These are phyloP conservation scores for Colletotrichum limetticola DNA, from an alignment of 2,329 filamentous ascomycete species.

Conservation along the genomic window DNA sequence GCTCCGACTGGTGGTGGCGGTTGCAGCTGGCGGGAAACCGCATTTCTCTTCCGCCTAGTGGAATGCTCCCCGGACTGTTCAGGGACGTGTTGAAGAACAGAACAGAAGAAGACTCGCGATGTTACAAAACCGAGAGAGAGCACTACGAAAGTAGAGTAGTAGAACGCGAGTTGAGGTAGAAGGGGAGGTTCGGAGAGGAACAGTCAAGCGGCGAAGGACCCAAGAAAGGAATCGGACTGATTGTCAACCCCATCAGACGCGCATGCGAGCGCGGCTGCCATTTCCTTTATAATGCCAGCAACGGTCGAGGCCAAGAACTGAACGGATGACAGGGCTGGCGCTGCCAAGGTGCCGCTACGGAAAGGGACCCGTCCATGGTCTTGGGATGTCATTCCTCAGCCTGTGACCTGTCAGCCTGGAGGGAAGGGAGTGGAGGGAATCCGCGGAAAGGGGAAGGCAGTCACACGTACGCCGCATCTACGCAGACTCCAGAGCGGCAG, in stretches of 20 bases:
- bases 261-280: slow-evolving; percentile 19
- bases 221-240: neutral
- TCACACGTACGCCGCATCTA: neutral
- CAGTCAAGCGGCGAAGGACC: neutral
- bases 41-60: slow-evolving; percentile 25
- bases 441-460: neutral
- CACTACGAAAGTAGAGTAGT: neutral
- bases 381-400: slow-evolving; percentile 24
- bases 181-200: neutral
- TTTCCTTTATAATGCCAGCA: slow-evolving; percentile 32
- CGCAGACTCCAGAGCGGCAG: neutral
- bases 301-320: slow-evolving; percentile 21
- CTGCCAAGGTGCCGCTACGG: slow-evolving; percentile 32
- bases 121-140: neutral
- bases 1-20: slow-evolving; percentile 15
- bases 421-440: neutral
- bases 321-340: slow-evolving; percentile 31
- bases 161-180: neutral
- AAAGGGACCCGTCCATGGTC: slow-evolving; percentile 24
- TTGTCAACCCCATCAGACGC: neutral
- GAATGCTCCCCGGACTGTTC: neutral
- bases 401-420: slow-evolving; percentile 11
- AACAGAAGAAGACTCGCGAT: neutral
- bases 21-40: slow-evolving; percentile 13
- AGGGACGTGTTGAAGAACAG: neutral